Conservation (phyloP, 169 alveolate species). For the Plasmodium gallinaceum region DNA sequence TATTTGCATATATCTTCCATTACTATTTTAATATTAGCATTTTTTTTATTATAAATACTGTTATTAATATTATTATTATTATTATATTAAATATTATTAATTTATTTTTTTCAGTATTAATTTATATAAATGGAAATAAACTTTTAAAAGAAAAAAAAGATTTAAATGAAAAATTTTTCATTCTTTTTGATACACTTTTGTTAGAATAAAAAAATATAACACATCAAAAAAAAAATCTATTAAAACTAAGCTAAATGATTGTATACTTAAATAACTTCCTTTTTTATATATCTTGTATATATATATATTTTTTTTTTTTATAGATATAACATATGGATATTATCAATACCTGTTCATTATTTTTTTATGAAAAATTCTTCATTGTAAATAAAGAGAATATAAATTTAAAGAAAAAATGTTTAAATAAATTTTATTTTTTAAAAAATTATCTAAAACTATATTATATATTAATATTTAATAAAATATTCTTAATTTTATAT, state of each 20-base stretch:
- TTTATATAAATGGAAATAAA: conserved; percentile 34
- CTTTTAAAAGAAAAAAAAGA: conserved; percentile 52
- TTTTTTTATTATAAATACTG: too few relatives aligned
- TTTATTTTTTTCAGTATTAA: conserved; percentile 14
- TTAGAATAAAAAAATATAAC: conserved; percentile 4
- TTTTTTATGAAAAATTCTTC: conserved; percentile 22
- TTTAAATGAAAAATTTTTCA: conserved; percentile 3
- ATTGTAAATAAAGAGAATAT: conserved; percentile 4
- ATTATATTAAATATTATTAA: background rate
- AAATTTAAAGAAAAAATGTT: background rate
- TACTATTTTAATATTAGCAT: too few relatives aligned
- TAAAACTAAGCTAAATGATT: background rate
- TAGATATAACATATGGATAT: conserved; percentile 18
- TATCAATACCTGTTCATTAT: conserved; percentile 37
- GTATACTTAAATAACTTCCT: too few relatives aligned
- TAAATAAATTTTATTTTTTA: too few relatives aligned
- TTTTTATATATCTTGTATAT: background rate
- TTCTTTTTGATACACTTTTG: conserved; percentile 27
- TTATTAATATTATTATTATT: background rate
- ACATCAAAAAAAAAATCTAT: background rate
- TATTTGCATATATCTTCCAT: background rate
- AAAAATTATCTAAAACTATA: too few relatives aligned
- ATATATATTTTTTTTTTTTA: background rate
- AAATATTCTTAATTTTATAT: background rate
- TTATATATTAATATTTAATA: too few relatives aligned